Conservation (phyloP, 345 rosid genomes). For the Brassica carinata region DNA sequence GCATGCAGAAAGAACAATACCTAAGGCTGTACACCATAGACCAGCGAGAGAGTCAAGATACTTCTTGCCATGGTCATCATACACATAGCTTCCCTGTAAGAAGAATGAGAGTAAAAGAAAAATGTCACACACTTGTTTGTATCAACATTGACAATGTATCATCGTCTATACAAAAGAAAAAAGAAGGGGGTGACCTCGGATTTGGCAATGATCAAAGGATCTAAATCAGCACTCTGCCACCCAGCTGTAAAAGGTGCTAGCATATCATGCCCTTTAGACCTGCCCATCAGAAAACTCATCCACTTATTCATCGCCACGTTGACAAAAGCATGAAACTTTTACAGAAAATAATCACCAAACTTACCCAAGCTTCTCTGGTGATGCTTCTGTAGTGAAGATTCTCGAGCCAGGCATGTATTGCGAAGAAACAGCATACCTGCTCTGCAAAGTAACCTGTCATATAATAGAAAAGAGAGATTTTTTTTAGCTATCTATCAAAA, state of each 20-base stretch:
- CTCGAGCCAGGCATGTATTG: constrained; percentile 49
- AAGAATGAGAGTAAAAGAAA: constrained; percentile 1
- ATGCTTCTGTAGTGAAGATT: constrained; percentile 56
- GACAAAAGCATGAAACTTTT: background rate
- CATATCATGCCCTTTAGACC: constrained; percentile 95
- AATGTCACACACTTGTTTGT: background rate
- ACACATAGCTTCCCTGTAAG: constrained; percentile 82
- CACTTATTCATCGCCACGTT: background rate
- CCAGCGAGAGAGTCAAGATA: constrained; percentile 98
- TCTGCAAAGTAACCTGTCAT: constrained; percentile 51
- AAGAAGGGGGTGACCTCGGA: constrained; percentile 49
- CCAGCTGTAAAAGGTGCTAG: constrained; percentile 99
- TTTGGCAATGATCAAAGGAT: constrained; percentile 80
- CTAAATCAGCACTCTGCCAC: constrained; percentile 75
- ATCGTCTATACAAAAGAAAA: background rate
- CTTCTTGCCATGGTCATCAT: constrained; percentile 73
- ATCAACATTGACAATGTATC: background rate
- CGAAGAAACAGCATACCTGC: constrained; percentile 45
- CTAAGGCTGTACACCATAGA: constrained; percentile 95
- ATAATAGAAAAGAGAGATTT: background rate
- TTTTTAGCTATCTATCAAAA: background rate
- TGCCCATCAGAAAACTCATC: constrained; percentile 35
- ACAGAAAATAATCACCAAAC: background rate
- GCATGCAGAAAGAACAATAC: constrained; percentile 35
- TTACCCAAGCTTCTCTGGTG: constrained; percentile 58